A percentile compares a stretch with the other conserved stretches of the same genome.
Conservation (phyloP, 768 basidiomycete species). For the Leccinum variicolor region DNA sequence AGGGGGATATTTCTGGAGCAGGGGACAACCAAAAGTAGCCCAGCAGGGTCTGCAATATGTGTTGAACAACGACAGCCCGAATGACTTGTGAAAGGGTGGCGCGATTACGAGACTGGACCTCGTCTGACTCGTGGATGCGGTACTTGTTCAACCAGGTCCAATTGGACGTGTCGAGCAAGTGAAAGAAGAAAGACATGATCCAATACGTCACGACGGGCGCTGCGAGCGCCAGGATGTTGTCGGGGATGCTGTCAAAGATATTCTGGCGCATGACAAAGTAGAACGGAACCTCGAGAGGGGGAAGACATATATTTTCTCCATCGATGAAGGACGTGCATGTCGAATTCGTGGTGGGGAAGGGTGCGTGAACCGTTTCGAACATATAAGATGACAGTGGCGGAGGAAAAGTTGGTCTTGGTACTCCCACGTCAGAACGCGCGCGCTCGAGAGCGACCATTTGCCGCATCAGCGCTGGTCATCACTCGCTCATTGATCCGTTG, state of each 20-base stretch:
- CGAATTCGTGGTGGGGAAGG: slow-evolving; percentile 32
- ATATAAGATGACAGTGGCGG: slow-evolving; percentile 11
- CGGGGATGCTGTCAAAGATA: slow-evolving; percentile 58
- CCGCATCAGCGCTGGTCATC: no score
- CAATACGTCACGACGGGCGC: slow-evolving; percentile 85
- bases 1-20: slow-evolving; percentile 25
- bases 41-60: slow-evolving; percentile 75
- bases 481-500: no score
- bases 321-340: slow-evolving; percentile 31
- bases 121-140: slow-evolving; percentile 84
- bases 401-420: not conserved
- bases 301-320: slow-evolving; percentile 38
- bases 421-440: slow-evolving; percentile 1
- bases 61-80: slow-evolving; percentile 81
- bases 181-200: slow-evolving; percentile 75
- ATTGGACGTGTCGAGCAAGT: slow-evolving; percentile 70
- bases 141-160: slow-evolving; percentile 80
- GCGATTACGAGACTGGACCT: slow-evolving; percentile 71
- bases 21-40: slow-evolving; percentile 68
- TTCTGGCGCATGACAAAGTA: slow-evolving; percentile 48
- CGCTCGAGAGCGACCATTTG: no score
- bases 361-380: slow-evolving; percentile 12
- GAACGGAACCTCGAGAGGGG: slow-evolving; percentile 42
- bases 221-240: slow-evolving; percentile 66
- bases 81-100: slow-evolving; percentile 72